phyloP scores from a whole-genome alignment of 2,329 filamentous ascomycete genomes.

The Penicillium sp. region DNA sequence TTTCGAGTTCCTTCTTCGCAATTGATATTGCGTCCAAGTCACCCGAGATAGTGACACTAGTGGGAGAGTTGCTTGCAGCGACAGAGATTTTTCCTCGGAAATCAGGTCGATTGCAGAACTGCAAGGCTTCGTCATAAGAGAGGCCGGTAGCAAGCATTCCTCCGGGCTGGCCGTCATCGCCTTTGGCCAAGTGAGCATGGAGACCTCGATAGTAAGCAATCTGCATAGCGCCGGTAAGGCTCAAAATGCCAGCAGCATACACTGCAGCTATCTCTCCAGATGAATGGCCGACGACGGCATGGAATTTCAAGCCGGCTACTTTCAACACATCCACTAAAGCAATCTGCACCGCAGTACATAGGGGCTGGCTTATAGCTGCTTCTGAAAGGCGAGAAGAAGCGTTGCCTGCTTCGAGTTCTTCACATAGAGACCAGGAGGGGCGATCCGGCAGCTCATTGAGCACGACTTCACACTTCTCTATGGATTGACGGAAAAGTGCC shows the following conservation, averaged over 20 bases:
- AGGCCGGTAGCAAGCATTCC: too few relatives aligned
- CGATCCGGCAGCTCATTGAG: background rate
- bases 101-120: constrained; percentile 7
- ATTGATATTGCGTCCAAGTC: constrained; percentile 20
- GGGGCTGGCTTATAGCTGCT: constrained; percentile 5
- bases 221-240: constrained; percentile 7
- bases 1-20: background rate
- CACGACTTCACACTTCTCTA: background rate
- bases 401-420: constrained; percentile 5
- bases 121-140: constrained; percentile 19
- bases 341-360: constrained; percentile 17
- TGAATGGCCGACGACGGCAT: constrained; percentile 17
- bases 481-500: background rate
- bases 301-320: constrained; percentile 1
- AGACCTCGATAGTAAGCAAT: constrained; percentile 17
- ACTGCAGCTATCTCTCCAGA: constrained; percentile 19
- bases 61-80: constrained; percentile 32
- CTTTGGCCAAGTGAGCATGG: too few relatives aligned
- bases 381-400: background rate
- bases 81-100: constrained; percentile 17
- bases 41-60: constrained; percentile 38
- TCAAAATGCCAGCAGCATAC: constrained; percentile 11
- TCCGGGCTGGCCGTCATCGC: too few relatives aligned
- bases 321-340: constrained; percentile 10
- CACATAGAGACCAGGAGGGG: constrained; percentile 8